Base-by-base conservation (phyloP, 1,139 yeast species). In the Zygoascus meyerae region DNA sequence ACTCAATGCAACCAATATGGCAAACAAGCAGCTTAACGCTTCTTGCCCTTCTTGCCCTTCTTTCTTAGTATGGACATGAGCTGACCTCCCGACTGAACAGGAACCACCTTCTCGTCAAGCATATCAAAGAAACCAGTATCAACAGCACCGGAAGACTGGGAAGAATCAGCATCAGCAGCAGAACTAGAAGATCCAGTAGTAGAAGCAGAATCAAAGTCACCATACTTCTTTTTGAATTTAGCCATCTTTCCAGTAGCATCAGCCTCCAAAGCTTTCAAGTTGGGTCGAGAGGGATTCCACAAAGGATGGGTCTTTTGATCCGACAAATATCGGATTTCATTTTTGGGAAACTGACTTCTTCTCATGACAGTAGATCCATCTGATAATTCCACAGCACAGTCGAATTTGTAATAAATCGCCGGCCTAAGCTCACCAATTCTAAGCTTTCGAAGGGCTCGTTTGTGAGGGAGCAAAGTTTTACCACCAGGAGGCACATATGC, bases 331-430 rank as follows among this genome's bases (percentile, higher is more conserved):
- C 95, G 75, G 62, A 86, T 74, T 63, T 92, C 96, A 48, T 78
- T 83, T 60, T 87, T 84, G 5, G 98, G 97, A 49, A 81, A 89
- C 56, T 86, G 95, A 0, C 96, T 81, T 60, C 86, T 75, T 67
- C 98, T 77, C 34, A 72, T 73, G 34, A 87, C 73, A 1, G 95
- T 95, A 29, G 96, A 84, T 2, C 98, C 98, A 64, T 92, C 97
- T 57, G 95, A 83, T 49, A 90, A 75, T 66, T 90, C 95, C 10
- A 92, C 90, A 41, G 76, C 69, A 35, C 94, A 85, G 54, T 90
- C 90, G 63, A 92, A 92, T 63, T 86, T 87, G 69, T 90, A 78
- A 68, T 86, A 90, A 40, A 90, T 84, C 37, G 96, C 89, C 2
- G 97, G 97, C 67, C 97, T 78, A 14, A 95, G 89, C 63, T 82